Evolutionary conservation across 805 yeast species (phyloP), one percentile per base, ranked within the genome.

Genomic region (Kuraishia piskuri): DNA sequence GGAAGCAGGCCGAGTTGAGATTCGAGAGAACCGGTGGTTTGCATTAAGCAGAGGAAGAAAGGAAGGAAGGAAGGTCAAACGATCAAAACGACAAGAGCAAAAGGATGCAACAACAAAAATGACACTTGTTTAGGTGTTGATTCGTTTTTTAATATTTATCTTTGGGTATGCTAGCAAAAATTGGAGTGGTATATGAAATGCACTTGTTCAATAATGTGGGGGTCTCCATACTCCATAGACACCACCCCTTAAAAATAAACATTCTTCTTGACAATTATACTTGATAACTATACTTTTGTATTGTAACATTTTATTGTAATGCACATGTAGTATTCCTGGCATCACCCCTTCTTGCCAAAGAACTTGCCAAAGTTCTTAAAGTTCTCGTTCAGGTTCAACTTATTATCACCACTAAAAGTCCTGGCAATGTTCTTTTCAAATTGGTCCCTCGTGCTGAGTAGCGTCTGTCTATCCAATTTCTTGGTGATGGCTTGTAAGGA

Each of bases 1-100:
- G 73, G 64, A 80, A 84, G 70, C 86, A 86, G 68, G 77, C 73
- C 44, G 82, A 76, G 64, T 73, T 86, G 64, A 84, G 96, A 75
- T 71, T 66, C 52, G 72, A 86, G 69, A 84, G 92, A 76, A 88
- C 94, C 20, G 76, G 78, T 48, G 92, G 92, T 60, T 74, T 78
- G 68, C 81, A 86, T 70, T 86, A 70, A 68, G 26, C 23, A 9
- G 12, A 20, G 48, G 6, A 6, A 25, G 10, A 10, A 7, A 6
- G 10, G 10, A 25, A 7, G 31, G 10, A 6, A 25, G 6, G 31
- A 25, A 25, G 31, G 31, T 6, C 31, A 25, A 7, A 10, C 31
- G 6, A 40, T 17, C 6, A 44, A 22, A 20, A 44, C 9, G 9
- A 12, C 22, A 17, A 31, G 14, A 14, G 14, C 37, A 10, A 31